Conservation (phyloP, 2,329 filamentous ascomycete species). For the Fonsecaea nubica region DNA sequence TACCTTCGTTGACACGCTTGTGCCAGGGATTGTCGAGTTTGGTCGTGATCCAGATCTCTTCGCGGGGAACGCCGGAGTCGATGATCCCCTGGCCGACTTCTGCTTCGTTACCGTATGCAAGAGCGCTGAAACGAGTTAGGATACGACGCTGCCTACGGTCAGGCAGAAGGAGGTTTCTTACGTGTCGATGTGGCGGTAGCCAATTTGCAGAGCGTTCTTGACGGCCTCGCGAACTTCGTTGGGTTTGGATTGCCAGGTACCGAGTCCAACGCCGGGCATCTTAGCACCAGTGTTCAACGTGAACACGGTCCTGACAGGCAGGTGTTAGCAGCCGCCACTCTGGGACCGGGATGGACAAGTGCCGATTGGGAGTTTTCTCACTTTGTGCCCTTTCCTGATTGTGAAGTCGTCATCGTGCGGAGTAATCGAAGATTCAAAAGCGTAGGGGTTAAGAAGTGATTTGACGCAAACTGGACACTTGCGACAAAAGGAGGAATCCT, state of each 20-base stretch:
- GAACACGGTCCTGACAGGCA: conserved; percentile 38
- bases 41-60: conserved; percentile 75
- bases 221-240: conserved; percentile 74
- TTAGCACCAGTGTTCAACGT: conserved; percentile 50
- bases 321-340: conserved; percentile 10
- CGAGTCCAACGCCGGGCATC: conserved; percentile 70
- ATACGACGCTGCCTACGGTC: neutral
- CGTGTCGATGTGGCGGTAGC: conserved; percentile 79
- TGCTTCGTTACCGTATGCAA: conserved; percentile 77
- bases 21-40: conserved; percentile 84
- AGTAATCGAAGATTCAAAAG: conserved; percentile 18
- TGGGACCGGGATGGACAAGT: neutral
- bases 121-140: conserved; percentile 52
- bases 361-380: conserved; percentile 15
- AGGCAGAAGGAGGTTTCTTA: conserved; percentile 33
- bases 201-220: conserved; percentile 68
- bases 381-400: conserved; percentile 38
- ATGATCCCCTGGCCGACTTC: conserved; percentile 71
- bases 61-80: conserved; percentile 68
- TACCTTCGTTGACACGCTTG: conserved; percentile 67
- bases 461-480: conserved; percentile 6
- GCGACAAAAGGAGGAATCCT: conserved; percentile 22
- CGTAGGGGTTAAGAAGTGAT: conserved; percentile 8
- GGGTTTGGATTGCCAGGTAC: conserved; percentile 78
- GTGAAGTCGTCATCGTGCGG: conserved; percentile 33